Conservation (phyloP, 345 rosid species). For the Anastatica hierochuntica region DNA sequence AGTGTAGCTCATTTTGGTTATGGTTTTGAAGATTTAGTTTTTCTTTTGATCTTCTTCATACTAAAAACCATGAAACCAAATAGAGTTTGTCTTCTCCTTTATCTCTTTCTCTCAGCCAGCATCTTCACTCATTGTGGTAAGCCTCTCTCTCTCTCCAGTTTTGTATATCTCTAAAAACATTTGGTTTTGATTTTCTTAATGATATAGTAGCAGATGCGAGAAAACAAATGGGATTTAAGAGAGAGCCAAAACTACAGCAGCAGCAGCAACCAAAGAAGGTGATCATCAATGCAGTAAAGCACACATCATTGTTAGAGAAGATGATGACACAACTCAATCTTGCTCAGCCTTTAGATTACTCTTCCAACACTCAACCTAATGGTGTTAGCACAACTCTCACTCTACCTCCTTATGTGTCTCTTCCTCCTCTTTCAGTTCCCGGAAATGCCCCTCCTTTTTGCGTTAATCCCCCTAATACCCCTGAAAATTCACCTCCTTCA, state of each 20-base stretch:
- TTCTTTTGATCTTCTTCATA: too few species aligned
- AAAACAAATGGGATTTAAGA: constrained; percentile 4
- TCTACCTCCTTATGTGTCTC: constrained; percentile 49
- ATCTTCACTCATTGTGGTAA: constrained; percentile 40
- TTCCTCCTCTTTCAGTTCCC: constrained; percentile 41
- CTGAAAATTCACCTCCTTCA: constrained; percentile 28
- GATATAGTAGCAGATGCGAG: constrained; percentile 16
- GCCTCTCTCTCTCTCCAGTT: not conserved
- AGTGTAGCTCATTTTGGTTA: constrained; percentile 4
- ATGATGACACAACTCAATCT: constrained; percentile 35
- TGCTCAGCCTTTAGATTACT: constrained; percentile 37
- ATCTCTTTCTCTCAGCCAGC: constrained; percentile 28
- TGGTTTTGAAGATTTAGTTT: not conserved
- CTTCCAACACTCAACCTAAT: constrained; percentile 37
- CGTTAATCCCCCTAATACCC: constrained; percentile 43
- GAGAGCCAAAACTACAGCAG: too few species aligned
- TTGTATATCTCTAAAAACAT: not conserved
- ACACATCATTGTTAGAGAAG: constrained; percentile 25
- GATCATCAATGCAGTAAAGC: constrained; percentile 25
- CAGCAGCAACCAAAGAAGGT: constrained; percentile 14
- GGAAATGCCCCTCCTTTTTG: constrained; percentile 47
- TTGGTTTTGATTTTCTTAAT: not conserved
- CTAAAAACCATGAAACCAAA: constrained; percentile 28
- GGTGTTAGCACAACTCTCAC: constrained; percentile 47
- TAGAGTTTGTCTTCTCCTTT: constrained; percentile 30